Base-by-base conservation (phyloP, 108 stramenopile species). In the Cylindrotheca closterium region DNA sequence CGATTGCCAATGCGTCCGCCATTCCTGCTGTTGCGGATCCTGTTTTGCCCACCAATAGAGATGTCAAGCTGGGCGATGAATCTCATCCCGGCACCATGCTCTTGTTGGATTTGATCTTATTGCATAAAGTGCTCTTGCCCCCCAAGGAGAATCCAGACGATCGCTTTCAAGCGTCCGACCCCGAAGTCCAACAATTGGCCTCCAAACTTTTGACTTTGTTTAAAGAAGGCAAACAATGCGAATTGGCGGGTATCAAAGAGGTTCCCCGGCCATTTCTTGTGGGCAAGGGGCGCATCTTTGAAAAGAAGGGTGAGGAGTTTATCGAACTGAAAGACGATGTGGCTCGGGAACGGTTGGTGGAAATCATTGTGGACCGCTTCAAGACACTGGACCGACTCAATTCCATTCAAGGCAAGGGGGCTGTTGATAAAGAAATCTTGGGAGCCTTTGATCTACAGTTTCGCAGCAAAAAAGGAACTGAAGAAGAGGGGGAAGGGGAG, bases 231-330 rank as follows among this genome's bases (percentile, higher is more conserved):
- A 75, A 68, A 30, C 31, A 30, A 19, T 55, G 63, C 51, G 74
- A 75, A 34, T 47, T 75, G 17, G 70, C 79, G 2, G 74, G 79
- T 17, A 33, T 81, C 22, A 75, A 73, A 58, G 74, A 75, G 34
- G 79, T 81, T 5, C 79, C 79, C 25, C 64, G 30, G 8, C 68
- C 79, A 17, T 81, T 75, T 55, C 47, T 81, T 25, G 59, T 47
- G 24, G 65, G 65, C 18, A 28, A 42, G 21, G 79, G 79, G 10
- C 51, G 65, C 3, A 72, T 71, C 48, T 67, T 74, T 24, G 60
- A 63, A 46, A 62, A 53, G 24, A 28, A 30, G 0, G 61, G 50
- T 24, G 28, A 37, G 1, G 32, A 28, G 4, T 59, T 30, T 47
- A 64, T 21, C 2, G 1, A 31, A 19, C 47, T 79, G 0, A 68